phyloP scores from a whole-genome alignment of 208 protist species.

The Lotmaria passim region DNA sequence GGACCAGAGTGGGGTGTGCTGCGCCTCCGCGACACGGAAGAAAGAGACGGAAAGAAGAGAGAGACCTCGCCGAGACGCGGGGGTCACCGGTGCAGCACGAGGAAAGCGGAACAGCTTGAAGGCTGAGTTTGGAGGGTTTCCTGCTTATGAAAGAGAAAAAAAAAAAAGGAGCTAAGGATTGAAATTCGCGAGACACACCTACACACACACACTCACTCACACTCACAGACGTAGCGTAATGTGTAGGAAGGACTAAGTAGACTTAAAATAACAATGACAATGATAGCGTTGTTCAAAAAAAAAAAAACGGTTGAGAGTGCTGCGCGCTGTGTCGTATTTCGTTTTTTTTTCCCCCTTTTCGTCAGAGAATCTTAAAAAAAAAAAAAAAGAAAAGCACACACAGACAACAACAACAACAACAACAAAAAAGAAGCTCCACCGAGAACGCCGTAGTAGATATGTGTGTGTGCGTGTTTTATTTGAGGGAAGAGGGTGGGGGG shows the following conservation, averaged over 20 bases:
- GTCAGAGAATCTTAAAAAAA: too few species aligned
- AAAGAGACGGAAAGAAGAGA: background rate
- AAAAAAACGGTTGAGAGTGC: too few species aligned
- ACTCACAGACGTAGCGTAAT: background rate
- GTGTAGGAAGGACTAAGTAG: too few species aligned
- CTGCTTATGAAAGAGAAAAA: background rate
- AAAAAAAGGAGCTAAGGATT: background rate
- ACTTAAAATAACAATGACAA: too few species aligned
- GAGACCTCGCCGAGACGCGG: conserved; percentile 9
- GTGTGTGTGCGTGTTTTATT: conserved; percentile 15
- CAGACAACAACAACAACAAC: conserved; percentile 3
- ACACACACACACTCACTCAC: conserved; percentile 10
- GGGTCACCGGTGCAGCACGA: conserved; percentile 10
- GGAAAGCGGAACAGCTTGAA: conserved; percentile 18
- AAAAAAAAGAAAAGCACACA: background rate
- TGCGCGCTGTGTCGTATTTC: too few species aligned
- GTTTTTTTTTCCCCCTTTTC: too few species aligned
- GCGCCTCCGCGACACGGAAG: background rate
- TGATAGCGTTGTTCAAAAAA: too few species aligned
- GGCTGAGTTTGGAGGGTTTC: background rate
- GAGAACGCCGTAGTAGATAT: background rate
- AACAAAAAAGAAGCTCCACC: background rate
- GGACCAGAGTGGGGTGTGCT: background rate
- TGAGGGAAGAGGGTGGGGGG: too few species aligned
- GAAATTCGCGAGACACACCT: background rate